Evolutionary conservation across 805 yeast species (phyloP), one percentile per base, ranked within the genome.

Genomic region (Ogataea degrootiae): DNA sequence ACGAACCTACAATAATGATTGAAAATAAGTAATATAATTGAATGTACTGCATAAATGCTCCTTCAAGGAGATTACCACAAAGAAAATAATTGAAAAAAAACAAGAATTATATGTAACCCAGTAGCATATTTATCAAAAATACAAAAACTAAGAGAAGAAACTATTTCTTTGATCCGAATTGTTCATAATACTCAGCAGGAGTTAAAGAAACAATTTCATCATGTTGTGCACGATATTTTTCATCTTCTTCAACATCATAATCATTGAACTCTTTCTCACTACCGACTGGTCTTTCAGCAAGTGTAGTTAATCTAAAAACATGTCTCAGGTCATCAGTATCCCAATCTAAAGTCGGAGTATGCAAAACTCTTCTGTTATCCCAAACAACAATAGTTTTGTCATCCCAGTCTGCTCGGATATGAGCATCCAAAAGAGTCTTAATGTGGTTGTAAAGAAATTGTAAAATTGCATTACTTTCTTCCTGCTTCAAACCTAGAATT

Each of bases 281-380:
- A 11, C 46, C 57, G n/a, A 57, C 57, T 3, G 90, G 90, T 57
- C 81, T 70, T 62, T 84, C 90, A 22, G 83, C 88, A 59, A 75
- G 79, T 5, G 84, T 82, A 17, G 87, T 82, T 48, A 83, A 77
- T 62, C 90, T 74, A 56, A 79, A 78, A n/a, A 83, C 85, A 53
- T 83, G 89, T 63, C 90, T 76, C 21, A 76, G 72, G 38, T 72
- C 75, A 11, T 84, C 82, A 41, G 74, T 71, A 53, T 74, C 81
- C 80, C 85, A 83, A 56, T 84, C 89, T 48, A 79, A 75, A 22
- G 79, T 70, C 19, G 87, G 87, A 17, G 83, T 68, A 61, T 84
- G 90, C 16, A 75, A 67, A 5, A 80, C 77, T 58, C 82, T 70
- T 61, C 90, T 78, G 71, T 84, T 84, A 57, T 84, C 90, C 89